Conservation (phyloP, 176 grass and related monocot species). For the Alopecurus myosuroides region DNA sequence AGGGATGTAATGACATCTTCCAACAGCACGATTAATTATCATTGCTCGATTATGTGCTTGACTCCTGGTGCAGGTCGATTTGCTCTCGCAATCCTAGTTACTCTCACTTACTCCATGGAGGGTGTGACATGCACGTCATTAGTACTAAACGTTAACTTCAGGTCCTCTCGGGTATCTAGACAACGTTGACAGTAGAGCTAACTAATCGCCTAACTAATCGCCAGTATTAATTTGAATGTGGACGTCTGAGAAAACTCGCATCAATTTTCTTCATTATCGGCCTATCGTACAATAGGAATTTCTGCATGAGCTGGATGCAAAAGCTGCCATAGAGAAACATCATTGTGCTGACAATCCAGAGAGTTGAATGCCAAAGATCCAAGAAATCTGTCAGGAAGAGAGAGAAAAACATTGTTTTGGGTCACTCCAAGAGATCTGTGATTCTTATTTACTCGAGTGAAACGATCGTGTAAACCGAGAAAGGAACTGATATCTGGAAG, state of each 20-base stretch:
- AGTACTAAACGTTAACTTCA: neutral
- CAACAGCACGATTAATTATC: neutral
- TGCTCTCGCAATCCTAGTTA: neutral
- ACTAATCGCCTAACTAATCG: neutral
- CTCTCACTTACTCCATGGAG: too few relatives aligned
- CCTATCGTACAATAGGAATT: neutral
- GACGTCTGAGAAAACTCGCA: neutral
- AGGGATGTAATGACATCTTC: too few relatives aligned
- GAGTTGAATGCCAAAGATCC: too few relatives aligned
- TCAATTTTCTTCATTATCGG: neutral
- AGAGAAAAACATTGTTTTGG: neutral
- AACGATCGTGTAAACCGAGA: too few relatives aligned
- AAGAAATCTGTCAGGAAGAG: neutral
- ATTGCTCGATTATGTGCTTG: neutral
- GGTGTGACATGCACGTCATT: neutral
- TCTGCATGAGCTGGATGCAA: too few relatives aligned
- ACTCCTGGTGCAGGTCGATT: neutral
- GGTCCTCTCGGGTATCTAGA: neutral
- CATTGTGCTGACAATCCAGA: too few relatives aligned
- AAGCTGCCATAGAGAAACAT: too few relatives aligned
- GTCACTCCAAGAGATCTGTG: neutral
- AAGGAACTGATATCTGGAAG: conserved; percentile 7
- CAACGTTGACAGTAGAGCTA: neutral
- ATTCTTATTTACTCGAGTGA: neutral
- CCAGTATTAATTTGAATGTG: too few relatives aligned